phyloP scores from a whole-genome alignment of 2,329 filamentous ascomycete species.

The Seiridium cupressi region DNA sequence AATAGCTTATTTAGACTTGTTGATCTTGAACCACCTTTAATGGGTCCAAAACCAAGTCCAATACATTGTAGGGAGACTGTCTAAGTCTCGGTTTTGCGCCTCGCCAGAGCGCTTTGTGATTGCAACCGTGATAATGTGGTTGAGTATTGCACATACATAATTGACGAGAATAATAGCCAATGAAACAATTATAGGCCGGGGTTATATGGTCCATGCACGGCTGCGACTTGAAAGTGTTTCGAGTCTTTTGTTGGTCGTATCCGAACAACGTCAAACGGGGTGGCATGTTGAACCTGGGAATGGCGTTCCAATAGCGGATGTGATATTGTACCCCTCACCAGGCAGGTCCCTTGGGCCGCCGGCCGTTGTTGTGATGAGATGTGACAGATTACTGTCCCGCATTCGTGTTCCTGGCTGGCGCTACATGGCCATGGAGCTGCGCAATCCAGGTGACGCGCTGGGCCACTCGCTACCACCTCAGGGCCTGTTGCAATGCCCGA shows the following conservation, averaged over 20 bases:
- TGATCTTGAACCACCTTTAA: too few relatives aligned
- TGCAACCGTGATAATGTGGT: background rate
- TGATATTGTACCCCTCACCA: slow-evolving; percentile 13
- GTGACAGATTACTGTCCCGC: background rate
- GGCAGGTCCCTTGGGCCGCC: background rate
- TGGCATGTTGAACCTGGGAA: background rate
- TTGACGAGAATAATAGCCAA: background rate
- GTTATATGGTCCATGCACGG: background rate
- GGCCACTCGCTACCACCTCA: background rate
- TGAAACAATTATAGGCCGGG: slow-evolving; percentile 2
- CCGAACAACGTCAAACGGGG: slow-evolving; percentile 4
- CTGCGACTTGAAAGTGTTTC: slow-evolving; percentile 6
- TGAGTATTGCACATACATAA: background rate
- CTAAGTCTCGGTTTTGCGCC: background rate
- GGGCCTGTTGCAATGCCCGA: background rate
- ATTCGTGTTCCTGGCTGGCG: background rate
- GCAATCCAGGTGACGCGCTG: background rate
- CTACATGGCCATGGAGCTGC: background rate
- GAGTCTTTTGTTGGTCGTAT: slow-evolving; percentile 1
- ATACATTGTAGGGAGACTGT: background rate
- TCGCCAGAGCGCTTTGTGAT: background rate
- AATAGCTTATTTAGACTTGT: too few relatives aligned
- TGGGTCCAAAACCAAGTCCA: background rate
- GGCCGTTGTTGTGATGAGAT: background rate
- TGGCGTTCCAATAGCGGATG: slow-evolving; percentile 20